Percentiles rank a stretch among this genome's conserved stretches.
These are phyloP conservation scores for Penicillium janthinellum DNA, from an alignment of 2,329 filamentous ascomycete species.

Conservation along the genomic window DNA sequence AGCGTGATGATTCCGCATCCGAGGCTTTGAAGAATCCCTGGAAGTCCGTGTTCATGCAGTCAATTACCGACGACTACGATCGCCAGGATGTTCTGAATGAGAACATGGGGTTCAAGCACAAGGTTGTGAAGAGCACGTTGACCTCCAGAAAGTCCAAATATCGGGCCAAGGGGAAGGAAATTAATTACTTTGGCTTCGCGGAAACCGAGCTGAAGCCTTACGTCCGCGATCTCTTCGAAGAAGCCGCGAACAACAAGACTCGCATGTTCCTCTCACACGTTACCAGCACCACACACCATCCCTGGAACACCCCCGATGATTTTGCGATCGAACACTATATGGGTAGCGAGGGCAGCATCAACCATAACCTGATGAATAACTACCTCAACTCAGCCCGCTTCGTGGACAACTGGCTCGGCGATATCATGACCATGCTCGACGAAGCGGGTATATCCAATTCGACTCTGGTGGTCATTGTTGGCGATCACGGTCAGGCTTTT, in stretches of 20 bases:
- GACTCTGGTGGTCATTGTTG: constrained; percentile 51
- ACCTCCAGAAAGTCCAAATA: constrained; percentile 34
- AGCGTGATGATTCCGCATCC: not conserved
- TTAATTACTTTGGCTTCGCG: constrained; percentile 50
- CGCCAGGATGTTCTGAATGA: constrained; percentile 37
- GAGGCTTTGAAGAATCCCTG: constrained; percentile 28
- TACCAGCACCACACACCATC: constrained; percentile 46
- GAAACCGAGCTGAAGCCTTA: constrained; percentile 48
- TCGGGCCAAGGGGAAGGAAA: constrained; percentile 34
- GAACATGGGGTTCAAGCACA: constrained; percentile 40
- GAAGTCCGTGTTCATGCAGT: constrained; percentile 43
- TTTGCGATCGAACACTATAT: constrained; percentile 33
- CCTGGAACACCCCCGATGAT: constrained; percentile 43
- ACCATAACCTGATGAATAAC: constrained; percentile 43
- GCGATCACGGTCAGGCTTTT: constrained; percentile 51
- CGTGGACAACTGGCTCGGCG: constrained; percentile 48
- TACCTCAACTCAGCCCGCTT: constrained; percentile 51
- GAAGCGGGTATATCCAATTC: constrained; percentile 48
- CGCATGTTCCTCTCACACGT: constrained; percentile 39
- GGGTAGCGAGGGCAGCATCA: constrained; percentile 25
- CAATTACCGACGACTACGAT: constrained; percentile 44
- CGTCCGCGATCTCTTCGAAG: constrained; percentile 30
- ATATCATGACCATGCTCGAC: constrained; percentile 47
- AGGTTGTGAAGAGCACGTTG: constrained; percentile 33
- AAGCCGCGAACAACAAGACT: constrained; percentile 33